These are phyloP conservation scores for Dicorynia guianensis DNA, from an alignment of 306 rosid species.

Conservation along the genomic window DNA sequence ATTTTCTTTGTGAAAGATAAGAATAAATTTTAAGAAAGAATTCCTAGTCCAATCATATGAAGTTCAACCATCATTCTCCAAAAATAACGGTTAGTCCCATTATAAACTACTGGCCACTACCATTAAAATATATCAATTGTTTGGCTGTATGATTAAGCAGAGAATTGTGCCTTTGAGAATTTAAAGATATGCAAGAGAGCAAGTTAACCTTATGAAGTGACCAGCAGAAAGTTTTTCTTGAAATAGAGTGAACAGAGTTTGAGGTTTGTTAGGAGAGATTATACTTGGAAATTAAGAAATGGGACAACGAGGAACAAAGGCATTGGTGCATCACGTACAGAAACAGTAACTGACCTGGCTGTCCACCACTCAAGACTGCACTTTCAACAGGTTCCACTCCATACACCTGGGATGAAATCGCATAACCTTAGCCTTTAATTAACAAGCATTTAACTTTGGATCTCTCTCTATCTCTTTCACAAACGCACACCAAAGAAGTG, in stretches of 20 bases:
- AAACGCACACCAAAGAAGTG: neutral
- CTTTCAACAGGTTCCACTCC: conserved; percentile 83
- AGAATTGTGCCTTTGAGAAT: too few species aligned
- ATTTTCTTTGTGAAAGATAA: neutral
- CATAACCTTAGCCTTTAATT: conserved; percentile 2
- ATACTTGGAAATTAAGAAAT: neutral
- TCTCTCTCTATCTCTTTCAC: neutral
- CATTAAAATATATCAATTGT: neutral
- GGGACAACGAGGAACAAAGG: neutral
- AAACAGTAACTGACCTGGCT: conserved; percentile 52
- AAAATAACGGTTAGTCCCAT: neutral
- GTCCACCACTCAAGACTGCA: conserved; percentile 75
- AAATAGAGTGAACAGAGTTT: neutral
- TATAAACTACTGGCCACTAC: neutral
- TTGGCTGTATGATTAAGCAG: neutral
- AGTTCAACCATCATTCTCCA: neutral
- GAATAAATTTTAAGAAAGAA: neutral
- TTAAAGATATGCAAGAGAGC: neutral
- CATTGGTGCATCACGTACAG: neutral
- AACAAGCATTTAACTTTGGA: neutral
- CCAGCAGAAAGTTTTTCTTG: neutral
- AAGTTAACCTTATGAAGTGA: conserved; percentile 15
- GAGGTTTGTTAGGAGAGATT: neutral
- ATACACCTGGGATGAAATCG: conserved; percentile 51
- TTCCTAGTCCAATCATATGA: neutral